Evolutionary conservation across 257 asterid genomes (phyloP), one percentile per base, ranked within the genome.

Genomic region (Cruciata laevipes): DNA sequence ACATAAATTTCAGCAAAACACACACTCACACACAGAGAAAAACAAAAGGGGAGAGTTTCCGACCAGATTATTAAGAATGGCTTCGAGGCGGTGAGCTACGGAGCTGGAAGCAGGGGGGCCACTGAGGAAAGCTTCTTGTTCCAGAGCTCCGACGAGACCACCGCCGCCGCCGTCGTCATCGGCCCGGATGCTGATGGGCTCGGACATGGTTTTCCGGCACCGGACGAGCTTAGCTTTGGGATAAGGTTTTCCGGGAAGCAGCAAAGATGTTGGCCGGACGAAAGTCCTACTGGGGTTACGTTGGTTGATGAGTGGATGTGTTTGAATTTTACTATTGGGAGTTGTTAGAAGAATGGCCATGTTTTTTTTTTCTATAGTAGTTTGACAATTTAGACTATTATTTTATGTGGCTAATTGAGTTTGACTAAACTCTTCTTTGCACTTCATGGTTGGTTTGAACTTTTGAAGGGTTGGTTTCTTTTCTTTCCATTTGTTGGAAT

Each of bases 41-140:
- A 7, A 37, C 2, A 17, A 21, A 16, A 31, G 8, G 17, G 18
- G 47, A 9, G 55, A 47, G 55, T 47, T 20, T 78, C 84, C 47
- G 35, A 91, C 98, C 93, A 84, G 61, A 68, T 18, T 66, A 75
- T 91, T 89, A 18, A 87, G 70, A 58, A 77, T 76, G 59, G 96
- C 80, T 69, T 87, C 80, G 49, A 91, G 32, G 62, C 87, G 83
- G 65, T 65, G 62, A 49, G 73, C 84, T 61, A 61, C 60, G 44
- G 73, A 71, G 21, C 49, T 74, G 35, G 65, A 69, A 66, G 33
- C 30, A 56, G 71, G 51, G 60, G 84, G 69, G 68, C 64, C 87
- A 20, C 61, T 68, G 73, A 81, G 47, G 23, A 84, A 69, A 76
- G 80, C 76, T 68, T 84, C 90, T 71, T 78, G 86, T 73, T 87